These are phyloP conservation scores for Tetrahymena elliotti DNA, from an alignment of 73 alveolate species.

Conservation along the genomic window DNA sequence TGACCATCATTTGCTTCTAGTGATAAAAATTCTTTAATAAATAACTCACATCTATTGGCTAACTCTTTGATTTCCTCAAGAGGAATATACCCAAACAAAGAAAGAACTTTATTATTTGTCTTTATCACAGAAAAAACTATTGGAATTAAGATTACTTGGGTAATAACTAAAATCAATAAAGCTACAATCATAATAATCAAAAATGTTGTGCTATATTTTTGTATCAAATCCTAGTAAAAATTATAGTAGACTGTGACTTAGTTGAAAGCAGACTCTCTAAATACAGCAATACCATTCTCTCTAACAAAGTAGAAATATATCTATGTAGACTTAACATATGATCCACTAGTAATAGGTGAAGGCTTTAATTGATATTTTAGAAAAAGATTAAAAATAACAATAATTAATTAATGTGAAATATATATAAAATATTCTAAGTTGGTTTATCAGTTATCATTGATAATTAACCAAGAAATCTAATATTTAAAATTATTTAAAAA, in stretches of 20 bases:
- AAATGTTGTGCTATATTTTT: conserved; percentile 3
- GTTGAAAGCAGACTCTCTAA: conserved; percentile 19
- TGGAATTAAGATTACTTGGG: conserved; percentile 19
- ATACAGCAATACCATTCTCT: conserved; percentile 22
- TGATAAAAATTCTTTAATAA: not conserved
- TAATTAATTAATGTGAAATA: too few relatives aligned
- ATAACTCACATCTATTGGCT: conserved; percentile 25
- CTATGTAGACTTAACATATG: not conserved
- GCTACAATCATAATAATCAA: conserved; percentile 31
- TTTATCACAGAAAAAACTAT: conserved; percentile 36
- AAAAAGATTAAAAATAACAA: too few relatives aligned
- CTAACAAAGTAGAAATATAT: conserved; percentile 26
- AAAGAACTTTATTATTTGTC: conserved; percentile 35
- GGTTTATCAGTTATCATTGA: too few relatives aligned
- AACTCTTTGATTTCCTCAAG: conserved; percentile 19
- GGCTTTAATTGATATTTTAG: not conserved
- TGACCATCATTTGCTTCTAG: not conserved
- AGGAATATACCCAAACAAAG: conserved; percentile 36
- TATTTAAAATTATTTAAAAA: too few relatives aligned
- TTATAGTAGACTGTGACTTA: conserved; percentile 1
- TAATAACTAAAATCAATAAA: conserved; percentile 20
- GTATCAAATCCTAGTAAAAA: conserved; percentile 11
- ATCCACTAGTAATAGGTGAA: not conserved
- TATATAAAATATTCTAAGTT: too few relatives aligned
- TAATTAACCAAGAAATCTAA: too few relatives aligned